Evolutionary conservation across 2,329 filamentous ascomycete species (phyloP).

Genomic region (Fragosphaeria purpurea): DNA sequence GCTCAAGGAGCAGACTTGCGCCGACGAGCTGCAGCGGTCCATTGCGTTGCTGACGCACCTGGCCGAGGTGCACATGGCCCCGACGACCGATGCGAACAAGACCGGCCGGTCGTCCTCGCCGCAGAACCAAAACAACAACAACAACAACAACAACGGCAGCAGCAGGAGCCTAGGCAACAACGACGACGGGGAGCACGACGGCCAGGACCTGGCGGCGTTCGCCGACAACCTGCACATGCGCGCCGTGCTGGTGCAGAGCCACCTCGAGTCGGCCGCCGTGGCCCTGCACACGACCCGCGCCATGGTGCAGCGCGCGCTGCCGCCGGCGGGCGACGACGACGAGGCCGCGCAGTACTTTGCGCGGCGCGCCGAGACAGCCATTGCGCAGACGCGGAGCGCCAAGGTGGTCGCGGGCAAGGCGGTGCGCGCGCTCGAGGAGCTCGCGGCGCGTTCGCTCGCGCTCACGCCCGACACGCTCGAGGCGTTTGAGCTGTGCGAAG

Average conservation of each 20-base stretch:
- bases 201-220: constrained; percentile 55
- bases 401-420: constrained; percentile 79
- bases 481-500: constrained; percentile 61
- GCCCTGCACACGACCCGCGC: constrained; percentile 53
- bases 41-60: constrained; percentile 83
- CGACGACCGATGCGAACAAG: neutral
- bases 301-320: constrained; percentile 58
- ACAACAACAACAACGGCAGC: constrained; percentile 1
- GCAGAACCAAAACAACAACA: constrained; percentile 1
- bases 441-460: constrained; percentile 65
- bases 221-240: constrained; percentile 74
- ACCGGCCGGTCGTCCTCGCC: neutral
- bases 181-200: constrained; percentile 5
- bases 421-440: constrained; percentile 64
- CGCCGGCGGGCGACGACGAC: constrained; percentile 49
- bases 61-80: constrained; percentile 65
- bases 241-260: constrained; percentile 64
- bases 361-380: constrained; percentile 60
- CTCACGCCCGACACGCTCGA: constrained; percentile 57
- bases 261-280: constrained; percentile 67
- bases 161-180: constrained; percentile 7
- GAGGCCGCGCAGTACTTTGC: constrained; percentile 58
- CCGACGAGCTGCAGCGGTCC: constrained; percentile 70
- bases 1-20: constrained; percentile 73
- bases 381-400: constrained; percentile 66